Conservation (phyloP, 2,329 filamentous ascomycete species). For the Fusarium brachygibbosum region DNA sequence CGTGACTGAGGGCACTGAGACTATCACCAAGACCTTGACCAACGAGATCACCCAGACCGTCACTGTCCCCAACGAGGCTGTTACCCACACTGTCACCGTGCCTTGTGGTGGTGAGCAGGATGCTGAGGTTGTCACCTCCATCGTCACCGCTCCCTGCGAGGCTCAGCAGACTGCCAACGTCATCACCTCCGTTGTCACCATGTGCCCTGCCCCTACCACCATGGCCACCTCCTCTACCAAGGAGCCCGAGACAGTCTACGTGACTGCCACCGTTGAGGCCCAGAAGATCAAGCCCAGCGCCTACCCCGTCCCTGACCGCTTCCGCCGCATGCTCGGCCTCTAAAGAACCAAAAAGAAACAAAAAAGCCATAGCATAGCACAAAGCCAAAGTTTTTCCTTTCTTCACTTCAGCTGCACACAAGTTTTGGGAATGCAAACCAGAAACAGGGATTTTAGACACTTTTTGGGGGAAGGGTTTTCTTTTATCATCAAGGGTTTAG, state of each 20-base stretch:
- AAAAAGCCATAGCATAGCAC: neutral
- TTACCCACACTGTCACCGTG: neutral
- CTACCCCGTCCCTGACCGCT: slow-evolving; percentile 24
- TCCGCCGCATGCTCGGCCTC: slow-evolving; percentile 43
- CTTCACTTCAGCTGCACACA: slow-evolving; percentile 19
- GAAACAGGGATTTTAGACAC: slow-evolving; percentile 8
- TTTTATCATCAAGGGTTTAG: slow-evolving; percentile 11
- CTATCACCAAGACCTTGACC: slow-evolving; percentile 41
- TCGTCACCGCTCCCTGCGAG: neutral
- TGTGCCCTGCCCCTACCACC: slow-evolving; percentile 41
- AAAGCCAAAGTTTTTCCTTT: slow-evolving; percentile 5
- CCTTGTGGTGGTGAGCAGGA: neutral
- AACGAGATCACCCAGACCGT: slow-evolving; percentile 34
- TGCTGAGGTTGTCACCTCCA: neutral
- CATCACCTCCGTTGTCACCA: slow-evolving; percentile 20
- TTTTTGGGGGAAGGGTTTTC: slow-evolving; percentile 14
- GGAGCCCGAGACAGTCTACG: slow-evolving; percentile 46
- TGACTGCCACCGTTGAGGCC: slow-evolving; percentile 42
- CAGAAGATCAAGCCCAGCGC: slow-evolving; percentile 18
- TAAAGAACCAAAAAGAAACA: slow-evolving; percentile 21
- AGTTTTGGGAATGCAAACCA: neutral
- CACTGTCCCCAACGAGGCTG: slow-evolving; percentile 9
- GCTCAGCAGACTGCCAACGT: neutral
- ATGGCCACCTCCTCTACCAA: slow-evolving; percentile 41
- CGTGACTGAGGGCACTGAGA: slow-evolving; percentile 28